A percentile compares a stretch with the other conserved stretches of the same genome.
phyloP scores from a whole-genome alignment of 345 rosid species.

The Brassica incana region DNA sequence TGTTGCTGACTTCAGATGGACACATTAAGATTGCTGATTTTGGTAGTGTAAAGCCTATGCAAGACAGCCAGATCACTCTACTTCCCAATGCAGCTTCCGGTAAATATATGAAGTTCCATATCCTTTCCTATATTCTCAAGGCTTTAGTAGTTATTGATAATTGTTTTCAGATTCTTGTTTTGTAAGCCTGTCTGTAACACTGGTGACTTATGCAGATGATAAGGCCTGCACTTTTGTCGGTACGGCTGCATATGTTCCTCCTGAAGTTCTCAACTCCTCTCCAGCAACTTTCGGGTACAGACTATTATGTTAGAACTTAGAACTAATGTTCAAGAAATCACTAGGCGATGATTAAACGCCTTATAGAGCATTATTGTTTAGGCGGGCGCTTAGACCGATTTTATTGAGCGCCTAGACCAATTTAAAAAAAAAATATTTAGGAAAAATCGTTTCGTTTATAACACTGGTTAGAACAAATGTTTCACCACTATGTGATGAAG shows the following conservation, averaged over 20 bases:
- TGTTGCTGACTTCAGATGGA: slow-evolving; percentile 75
- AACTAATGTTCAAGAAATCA: too few relatives aligned
- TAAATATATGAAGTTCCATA: slow-evolving; percentile 25
- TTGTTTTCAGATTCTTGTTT: not conserved
- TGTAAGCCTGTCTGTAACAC: not conserved
- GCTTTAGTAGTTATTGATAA: not conserved
- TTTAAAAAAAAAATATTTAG: too few relatives aligned
- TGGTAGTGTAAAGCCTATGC: slow-evolving; percentile 99
- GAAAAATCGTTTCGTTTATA: too few relatives aligned
- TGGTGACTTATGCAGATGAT: slow-evolving; percentile 59
- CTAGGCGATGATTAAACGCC: too few relatives aligned
- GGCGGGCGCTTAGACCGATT: too few relatives aligned
- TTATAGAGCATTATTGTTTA: too few relatives aligned
- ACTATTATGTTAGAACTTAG: slow-evolving; percentile 23
- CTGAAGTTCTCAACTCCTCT: slow-evolving; percentile 97
- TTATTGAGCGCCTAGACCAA: too few relatives aligned
- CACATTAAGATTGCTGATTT: slow-evolving; percentile 96
- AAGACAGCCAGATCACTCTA: slow-evolving; percentile 81
- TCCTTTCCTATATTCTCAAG: not conserved
- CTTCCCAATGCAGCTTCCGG: slow-evolving; percentile 97
- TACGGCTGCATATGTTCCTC: slow-evolving; percentile 98
- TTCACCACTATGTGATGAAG: not conserved
- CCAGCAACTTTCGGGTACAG: slow-evolving; percentile 95
- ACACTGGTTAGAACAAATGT: not conserved
- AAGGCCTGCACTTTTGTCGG: slow-evolving; percentile 91